These are phyloP conservation scores for Gleditsia sinensis DNA, from an alignment of 306 rosid species.

Conservation along the genomic window DNA sequence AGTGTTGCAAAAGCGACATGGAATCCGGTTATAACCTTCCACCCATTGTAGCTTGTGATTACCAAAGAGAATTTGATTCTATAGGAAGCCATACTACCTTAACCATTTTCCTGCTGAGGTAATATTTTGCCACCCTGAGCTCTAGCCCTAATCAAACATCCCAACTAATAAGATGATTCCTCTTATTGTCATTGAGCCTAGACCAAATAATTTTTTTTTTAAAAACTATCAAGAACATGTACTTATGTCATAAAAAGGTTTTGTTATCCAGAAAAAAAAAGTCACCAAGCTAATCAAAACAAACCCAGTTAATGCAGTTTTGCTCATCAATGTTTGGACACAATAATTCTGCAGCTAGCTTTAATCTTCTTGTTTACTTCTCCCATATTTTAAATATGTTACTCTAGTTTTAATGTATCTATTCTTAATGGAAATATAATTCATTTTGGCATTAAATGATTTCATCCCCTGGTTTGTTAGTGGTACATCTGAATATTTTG, in stretches of 20 bases:
- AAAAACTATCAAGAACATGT: too few species aligned
- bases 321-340: not conserved
- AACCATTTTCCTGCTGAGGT: too few species aligned
- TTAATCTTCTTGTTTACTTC: not conserved
- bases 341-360: not conserved
- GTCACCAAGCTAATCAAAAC: not conserved
- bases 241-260: not conserved
- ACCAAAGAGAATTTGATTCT: too few species aligned
- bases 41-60: too few species aligned
- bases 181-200: not conserved
- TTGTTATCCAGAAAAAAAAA: not conserved
- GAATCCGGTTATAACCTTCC: too few species aligned
- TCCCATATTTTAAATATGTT: too few species aligned
- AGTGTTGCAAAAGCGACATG: too few species aligned
- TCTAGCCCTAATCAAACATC: too few species aligned
- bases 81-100: too few species aligned
- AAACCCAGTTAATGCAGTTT: not conserved
- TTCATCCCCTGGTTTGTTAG: not conserved
- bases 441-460: not conserved
- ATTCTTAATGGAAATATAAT: not conserved
- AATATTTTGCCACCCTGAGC: too few species aligned
- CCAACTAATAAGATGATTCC: not conserved
- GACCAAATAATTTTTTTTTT: too few species aligned
- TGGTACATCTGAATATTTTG: conserved; percentile 13
- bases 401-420: not conserved